A percentile compares a stretch with the other conserved stretches of the same genome.
phyloP scores from a whole-genome alignment of 345 rosid genomes.

The Salix caprea region DNA sequence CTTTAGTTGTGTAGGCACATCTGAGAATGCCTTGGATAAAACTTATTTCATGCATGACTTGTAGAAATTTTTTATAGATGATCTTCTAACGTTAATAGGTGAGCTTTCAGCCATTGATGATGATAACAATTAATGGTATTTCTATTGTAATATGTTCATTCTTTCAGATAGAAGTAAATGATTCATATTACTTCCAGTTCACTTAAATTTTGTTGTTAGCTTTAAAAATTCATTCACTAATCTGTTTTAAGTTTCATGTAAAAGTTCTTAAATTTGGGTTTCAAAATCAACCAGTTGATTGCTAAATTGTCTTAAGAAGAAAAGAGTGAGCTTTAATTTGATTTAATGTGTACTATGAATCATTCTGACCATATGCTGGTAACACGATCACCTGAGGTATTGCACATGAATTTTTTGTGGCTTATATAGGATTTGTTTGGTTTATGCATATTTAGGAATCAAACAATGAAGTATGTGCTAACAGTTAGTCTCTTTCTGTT shows the following conservation, averaged over 20 bases:
- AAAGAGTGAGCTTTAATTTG: background rate
- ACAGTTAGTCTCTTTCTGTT: background rate
- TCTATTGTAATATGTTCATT: background rate
- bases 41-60: background rate
- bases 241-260: background rate
- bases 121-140: background rate
- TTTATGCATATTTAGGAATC: background rate
- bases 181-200: background rate
- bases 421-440: too few species aligned
- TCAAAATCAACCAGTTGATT: background rate
- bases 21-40: background rate
- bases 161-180: background rate
- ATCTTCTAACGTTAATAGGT: background rate
- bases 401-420: background rate
- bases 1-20: background rate
- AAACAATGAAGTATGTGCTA: background rate
- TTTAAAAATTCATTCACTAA: background rate
- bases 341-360: background rate
- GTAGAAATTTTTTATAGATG: background rate
- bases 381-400: background rate
- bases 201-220: background rate
- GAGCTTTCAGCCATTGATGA: background rate
- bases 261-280: background rate
- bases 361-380: background rate
- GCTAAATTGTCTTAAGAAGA: background rate